These are phyloP conservation scores for Penicillium griseofulvum DNA, from an alignment of 2,329 filamentous ascomycete genomes.

Conservation along the genomic window DNA sequence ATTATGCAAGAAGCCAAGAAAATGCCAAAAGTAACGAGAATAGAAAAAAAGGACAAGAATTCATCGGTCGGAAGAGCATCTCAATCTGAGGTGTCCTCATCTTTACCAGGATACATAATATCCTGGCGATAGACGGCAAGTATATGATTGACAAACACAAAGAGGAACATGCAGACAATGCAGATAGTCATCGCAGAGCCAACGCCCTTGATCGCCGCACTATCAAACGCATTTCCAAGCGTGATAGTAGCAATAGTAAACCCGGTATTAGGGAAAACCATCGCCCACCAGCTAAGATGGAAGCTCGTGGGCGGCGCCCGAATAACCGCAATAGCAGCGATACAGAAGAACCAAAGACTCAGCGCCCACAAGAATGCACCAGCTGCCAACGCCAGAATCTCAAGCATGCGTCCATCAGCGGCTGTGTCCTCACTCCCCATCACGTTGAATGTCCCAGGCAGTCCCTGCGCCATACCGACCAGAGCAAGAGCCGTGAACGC, in stretches of 20 bases:
- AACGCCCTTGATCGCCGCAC: slow-evolving; percentile 53
- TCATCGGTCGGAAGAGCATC: not conserved
- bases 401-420: slow-evolving; percentile 39
- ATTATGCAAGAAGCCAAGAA: not conserved
- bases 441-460: slow-evolving; percentile 50
- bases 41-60: not conserved
- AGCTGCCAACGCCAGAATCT: slow-evolving; percentile 48
- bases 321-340: slow-evolving; percentile 49
- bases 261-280: slow-evolving; percentile 65
- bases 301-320: slow-evolving; percentile 46
- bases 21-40: not conserved
- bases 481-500: slow-evolving; percentile 69
- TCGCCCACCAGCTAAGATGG: slow-evolving; percentile 60
- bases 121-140: slow-evolving; percentile 52
- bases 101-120: slow-evolving; percentile 59
- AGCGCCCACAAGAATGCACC: slow-evolving; percentile 65
- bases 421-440: slow-evolving; percentile 35
- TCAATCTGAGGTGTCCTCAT: slow-evolving; percentile 52
- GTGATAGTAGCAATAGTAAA: slow-evolving; percentile 60
- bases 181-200: slow-evolving; percentile 56
- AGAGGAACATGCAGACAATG: slow-evolving; percentile 56
- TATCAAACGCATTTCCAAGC: slow-evolving; percentile 54
- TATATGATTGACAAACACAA: slow-evolving; percentile 51
- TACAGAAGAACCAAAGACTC: slow-evolving; percentile 56
- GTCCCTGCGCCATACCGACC: slow-evolving; percentile 63